A percentile compares a stretch with the other conserved stretches of the same genome.
These are phyloP conservation scores for Fusarium hostae DNA, from an alignment of 2,329 filamentous ascomycete species.

Conservation along the genomic window DNA sequence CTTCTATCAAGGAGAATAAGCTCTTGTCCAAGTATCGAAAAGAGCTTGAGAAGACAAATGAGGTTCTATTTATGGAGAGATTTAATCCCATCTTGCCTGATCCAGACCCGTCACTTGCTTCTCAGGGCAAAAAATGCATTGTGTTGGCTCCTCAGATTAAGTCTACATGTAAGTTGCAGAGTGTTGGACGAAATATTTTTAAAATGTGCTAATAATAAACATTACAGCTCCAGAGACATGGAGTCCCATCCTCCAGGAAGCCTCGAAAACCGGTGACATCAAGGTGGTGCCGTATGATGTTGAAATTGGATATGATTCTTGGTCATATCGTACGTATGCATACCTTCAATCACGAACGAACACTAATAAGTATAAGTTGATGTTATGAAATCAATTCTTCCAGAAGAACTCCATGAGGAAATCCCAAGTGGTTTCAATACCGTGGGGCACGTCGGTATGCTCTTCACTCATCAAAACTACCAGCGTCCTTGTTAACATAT, in stretches of 20 bases:
- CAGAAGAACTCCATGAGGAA: slow-evolving; percentile 81
- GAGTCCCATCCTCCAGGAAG: slow-evolving; percentile 75
- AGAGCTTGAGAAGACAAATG: slow-evolving; percentile 71
- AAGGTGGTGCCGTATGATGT: slow-evolving; percentile 80
- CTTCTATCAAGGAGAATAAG: slow-evolving; percentile 78
- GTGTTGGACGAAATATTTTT: neutral
- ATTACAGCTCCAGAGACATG: slow-evolving; percentile 72
- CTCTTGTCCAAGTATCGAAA: slow-evolving; percentile 79
- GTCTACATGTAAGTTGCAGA: slow-evolving; percentile 56
- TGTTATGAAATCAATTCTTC: slow-evolving; percentile 83
- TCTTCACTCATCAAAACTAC: neutral
- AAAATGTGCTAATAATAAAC: slow-evolving; percentile 4
- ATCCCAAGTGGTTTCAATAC: slow-evolving; percentile 88
- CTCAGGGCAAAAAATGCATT: slow-evolving; percentile 69
- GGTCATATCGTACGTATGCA: slow-evolving; percentile 75
- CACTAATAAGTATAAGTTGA: slow-evolving; percentile 67
- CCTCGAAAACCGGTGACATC: slow-evolving; percentile 75
- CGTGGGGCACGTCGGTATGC: slow-evolving; percentile 84
- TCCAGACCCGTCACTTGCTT: slow-evolving; percentile 64
- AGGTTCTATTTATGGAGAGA: slow-evolving; percentile 73
- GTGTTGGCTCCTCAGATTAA: slow-evolving; percentile 68
- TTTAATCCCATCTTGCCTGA: slow-evolving; percentile 72
- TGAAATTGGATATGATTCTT: slow-evolving; percentile 83
- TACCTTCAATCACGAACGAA: neutral
- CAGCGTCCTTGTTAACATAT: slow-evolving; percentile 10